A percentile compares a stretch with the other conserved stretches of the same genome.
Evolutionary conservation across 805 yeast genomes (phyloP).

Genomic region (Wickerhamiella sorbophila): DNA sequence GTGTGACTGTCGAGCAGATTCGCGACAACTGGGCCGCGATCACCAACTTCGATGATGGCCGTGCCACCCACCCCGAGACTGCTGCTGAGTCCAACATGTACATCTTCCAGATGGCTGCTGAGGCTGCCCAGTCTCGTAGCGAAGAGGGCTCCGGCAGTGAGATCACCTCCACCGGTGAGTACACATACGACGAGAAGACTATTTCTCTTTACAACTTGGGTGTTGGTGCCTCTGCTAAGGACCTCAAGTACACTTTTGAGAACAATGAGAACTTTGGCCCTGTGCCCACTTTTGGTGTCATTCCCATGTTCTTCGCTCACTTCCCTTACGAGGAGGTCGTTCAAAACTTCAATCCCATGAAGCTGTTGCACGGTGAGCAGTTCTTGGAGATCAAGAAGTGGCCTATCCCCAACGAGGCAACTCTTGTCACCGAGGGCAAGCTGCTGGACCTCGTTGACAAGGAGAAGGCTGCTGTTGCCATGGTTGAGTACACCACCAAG

Average conservation of each 20-base stretch:
- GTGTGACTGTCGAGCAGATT: conserved; percentile 53
- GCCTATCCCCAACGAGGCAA: conserved; percentile 66
- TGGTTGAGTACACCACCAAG: conserved; percentile 60
- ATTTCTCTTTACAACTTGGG: conserved; percentile 78
- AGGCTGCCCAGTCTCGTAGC: conserved; percentile 30
- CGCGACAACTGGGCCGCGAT: conserved; percentile 52
- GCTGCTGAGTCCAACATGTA: conserved; percentile 71
- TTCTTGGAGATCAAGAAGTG: conserved; percentile 60
- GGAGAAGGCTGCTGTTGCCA: conserved; percentile 66
- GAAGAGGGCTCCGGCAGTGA: conserved; percentile 35
- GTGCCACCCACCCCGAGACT: conserved; percentile 41
- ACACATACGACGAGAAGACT: conserved; percentile 49
- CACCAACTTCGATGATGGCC: conserved; percentile 44
- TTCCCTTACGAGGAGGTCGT: conserved; percentile 46
- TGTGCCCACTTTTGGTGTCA: conserved; percentile 79
- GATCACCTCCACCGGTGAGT: conserved; percentile 36
- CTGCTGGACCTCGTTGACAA: conserved; percentile 73
- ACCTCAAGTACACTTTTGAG: conserved; percentile 70
- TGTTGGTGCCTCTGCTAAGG: conserved; percentile 68
- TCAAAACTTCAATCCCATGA: conserved; percentile 76
- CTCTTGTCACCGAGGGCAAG: conserved; percentile 42
- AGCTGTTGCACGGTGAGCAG: conserved; percentile 90
- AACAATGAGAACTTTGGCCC: conserved; percentile 64
- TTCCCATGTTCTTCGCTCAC: conserved; percentile 63
- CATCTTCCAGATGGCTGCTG: conserved; percentile 40